phyloP scores from a whole-genome alignment of 2,329 filamentous ascomycete species.

The Exophiala calicioides region DNA sequence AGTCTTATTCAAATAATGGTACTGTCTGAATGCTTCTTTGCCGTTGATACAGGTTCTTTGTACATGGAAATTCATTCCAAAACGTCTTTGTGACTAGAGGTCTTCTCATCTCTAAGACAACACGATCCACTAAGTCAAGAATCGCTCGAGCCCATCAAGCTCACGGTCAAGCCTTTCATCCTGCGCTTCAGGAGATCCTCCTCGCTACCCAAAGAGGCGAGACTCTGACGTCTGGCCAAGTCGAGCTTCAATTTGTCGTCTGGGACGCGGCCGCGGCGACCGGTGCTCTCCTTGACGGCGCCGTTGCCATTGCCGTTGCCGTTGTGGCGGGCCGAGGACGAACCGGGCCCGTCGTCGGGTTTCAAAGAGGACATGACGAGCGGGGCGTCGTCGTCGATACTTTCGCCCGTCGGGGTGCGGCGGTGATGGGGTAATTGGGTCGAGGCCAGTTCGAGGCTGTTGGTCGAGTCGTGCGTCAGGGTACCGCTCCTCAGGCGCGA shows the following conservation, averaged over 20 bases:
- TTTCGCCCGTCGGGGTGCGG: constrained; percentile 52
- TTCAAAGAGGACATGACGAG: constrained; percentile 31
- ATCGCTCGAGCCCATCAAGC: constrained; percentile 51
- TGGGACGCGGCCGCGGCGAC: constrained; percentile 14
- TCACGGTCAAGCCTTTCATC: constrained; percentile 57
- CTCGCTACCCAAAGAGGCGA: constrained; percentile 56
- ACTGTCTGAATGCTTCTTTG: too few species aligned
- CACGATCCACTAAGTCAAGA: too few species aligned
- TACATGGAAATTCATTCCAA: too few species aligned
- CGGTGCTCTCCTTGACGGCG: background rate
- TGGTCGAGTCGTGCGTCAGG: constrained; percentile 17
- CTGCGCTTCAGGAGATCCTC: constrained; percentile 58
- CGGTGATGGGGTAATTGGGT: constrained; percentile 29
- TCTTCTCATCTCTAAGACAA: too few species aligned
- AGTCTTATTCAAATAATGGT: too few species aligned
- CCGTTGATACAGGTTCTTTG: too few species aligned
- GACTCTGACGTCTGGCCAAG: constrained; percentile 45
- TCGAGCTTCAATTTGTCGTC: constrained; percentile 28
- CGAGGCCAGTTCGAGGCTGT: constrained; percentile 16
- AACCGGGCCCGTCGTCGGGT: constrained; percentile 7
- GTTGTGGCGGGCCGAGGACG: background rate
- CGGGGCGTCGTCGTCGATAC: constrained; percentile 46
- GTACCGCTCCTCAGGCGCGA: constrained; percentile 29
- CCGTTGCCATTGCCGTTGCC: constrained; percentile 2
- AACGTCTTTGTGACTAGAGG: too few species aligned